Conservation (phyloP, 768 basidiomycete species). For the Phaffia australis region DNA sequence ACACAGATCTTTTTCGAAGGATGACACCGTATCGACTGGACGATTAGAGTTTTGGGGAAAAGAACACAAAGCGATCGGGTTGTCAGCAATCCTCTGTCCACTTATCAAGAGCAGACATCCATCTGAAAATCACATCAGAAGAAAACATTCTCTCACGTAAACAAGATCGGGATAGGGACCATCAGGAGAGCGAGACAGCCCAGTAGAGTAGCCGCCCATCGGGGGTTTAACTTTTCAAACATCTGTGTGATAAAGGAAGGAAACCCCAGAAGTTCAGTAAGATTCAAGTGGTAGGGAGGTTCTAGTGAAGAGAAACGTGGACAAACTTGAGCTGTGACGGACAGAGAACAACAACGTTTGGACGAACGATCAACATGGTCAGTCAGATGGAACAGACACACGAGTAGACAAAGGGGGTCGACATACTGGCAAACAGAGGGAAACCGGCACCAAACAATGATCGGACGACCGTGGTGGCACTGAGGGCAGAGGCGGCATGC, state of each 20-base stretch:
- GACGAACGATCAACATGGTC: background rate
- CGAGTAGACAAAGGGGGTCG: background rate
- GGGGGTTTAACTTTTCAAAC: slow-evolving; percentile 22
- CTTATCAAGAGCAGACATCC: too few relatives aligned
- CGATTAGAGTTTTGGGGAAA: background rate
- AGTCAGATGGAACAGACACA: background rate
- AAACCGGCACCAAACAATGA: slow-evolving; percentile 29
- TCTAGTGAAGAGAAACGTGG: background rate
- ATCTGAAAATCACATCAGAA: background rate
- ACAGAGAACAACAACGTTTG: background rate
- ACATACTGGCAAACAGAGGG: slow-evolving; percentile 9
- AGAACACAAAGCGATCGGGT: background rate
- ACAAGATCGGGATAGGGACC: slow-evolving; percentile 12
- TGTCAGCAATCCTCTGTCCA: background rate
- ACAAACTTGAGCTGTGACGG: background rate
- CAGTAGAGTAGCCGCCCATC: slow-evolving; percentile 22
- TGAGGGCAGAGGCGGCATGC: slow-evolving; percentile 41
- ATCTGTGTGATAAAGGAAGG: background rate
- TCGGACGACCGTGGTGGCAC: slow-evolving; percentile 36
- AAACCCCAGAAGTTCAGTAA: background rate
- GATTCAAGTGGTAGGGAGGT: background rate
- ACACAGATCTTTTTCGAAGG: background rate
- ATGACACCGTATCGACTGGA: slow-evolving; percentile 6
- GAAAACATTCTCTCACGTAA: background rate
- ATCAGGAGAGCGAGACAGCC: slow-evolving; percentile 17